These are phyloP conservation scores for Saraca asoca DNA, from an alignment of 331 rosid species.

Conservation along the genomic window DNA sequence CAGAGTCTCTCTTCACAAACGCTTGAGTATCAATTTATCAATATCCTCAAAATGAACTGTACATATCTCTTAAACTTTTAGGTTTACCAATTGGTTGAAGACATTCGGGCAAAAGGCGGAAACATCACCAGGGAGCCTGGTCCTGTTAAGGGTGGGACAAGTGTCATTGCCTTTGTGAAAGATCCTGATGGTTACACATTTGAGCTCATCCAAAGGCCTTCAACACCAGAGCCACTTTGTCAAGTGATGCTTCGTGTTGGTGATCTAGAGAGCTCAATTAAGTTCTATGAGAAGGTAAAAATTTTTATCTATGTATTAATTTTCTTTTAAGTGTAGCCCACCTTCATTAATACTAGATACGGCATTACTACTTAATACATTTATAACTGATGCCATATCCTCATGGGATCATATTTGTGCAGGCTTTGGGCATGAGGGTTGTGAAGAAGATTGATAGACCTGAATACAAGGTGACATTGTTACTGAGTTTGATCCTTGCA, in stretches of 20 bases:
- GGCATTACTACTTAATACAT: neutral
- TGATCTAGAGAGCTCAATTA: conserved; percentile 84
- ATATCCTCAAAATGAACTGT: conserved; percentile 28
- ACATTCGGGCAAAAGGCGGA: conserved; percentile 74
- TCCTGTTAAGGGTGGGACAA: conserved; percentile 80
- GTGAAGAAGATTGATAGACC: conserved; percentile 79
- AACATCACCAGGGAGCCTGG: conserved; percentile 84
- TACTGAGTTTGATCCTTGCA: neutral
- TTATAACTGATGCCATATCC: conserved; percentile 22
- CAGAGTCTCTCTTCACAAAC: conserved; percentile 9
- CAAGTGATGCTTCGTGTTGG: conserved; percentile 99
- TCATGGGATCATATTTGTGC: conserved; percentile 34
- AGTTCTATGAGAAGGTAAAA: conserved; percentile 84
- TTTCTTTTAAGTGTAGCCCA: no score
- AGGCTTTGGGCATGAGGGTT: conserved; percentile 86
- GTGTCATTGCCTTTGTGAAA: conserved; percentile 77
- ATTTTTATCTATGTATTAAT: no score
- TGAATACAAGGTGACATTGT: conserved; percentile 64
- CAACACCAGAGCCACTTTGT: conserved; percentile 82
- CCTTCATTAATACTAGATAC: no score
- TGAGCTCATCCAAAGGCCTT: conserved; percentile 75
- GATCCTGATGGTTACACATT: conserved; percentile 93
- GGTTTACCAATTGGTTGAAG: conserved; percentile 81
- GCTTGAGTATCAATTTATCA: conserved; percentile 13
- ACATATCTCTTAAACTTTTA: conserved; percentile 33